Evolutionary conservation across 768 basidiomycete genomes (phyloP).

Genomic region (Suillus luteus): DNA sequence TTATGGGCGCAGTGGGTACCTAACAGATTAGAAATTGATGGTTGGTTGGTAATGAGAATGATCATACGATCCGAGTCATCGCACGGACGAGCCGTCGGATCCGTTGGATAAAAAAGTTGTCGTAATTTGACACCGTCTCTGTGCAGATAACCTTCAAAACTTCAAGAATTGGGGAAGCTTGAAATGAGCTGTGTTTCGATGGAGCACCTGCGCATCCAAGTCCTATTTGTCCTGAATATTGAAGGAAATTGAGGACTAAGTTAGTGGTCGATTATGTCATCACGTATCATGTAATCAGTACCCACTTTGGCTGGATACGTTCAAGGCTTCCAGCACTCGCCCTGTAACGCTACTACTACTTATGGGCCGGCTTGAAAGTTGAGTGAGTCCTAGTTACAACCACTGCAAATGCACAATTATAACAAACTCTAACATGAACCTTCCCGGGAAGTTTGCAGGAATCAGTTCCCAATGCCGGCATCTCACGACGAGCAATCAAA

Average conservation of each 20-base stretch:
- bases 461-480: not conserved
- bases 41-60: not conserved
- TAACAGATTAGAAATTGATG: constrained; percentile 1
- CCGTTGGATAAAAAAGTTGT: not conserved
- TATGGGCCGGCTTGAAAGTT: not conserved
- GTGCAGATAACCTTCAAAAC: not conserved
- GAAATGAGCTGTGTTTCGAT: not conserved
- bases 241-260: not conserved
- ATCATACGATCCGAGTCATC: not conserved
- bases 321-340: not conserved
- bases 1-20: not conserved
- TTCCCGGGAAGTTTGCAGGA: not conserved
- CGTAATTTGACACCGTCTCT: not conserved
- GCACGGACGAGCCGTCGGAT: not conserved
- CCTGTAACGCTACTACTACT: too few relatives aligned
- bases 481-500: not conserved
- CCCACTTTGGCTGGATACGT: too few relatives aligned
- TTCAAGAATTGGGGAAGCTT: not conserved
- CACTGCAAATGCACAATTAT: not conserved
- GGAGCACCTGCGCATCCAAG: not conserved
- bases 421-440: not conserved
- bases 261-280: not conserved
- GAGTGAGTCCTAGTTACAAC: not conserved
- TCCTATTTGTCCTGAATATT: not conserved
- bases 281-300: not conserved